Conservation (phyloP, 495 filamentous ascomycete genomes). For the Hypoxylon fuscum region DNA sequence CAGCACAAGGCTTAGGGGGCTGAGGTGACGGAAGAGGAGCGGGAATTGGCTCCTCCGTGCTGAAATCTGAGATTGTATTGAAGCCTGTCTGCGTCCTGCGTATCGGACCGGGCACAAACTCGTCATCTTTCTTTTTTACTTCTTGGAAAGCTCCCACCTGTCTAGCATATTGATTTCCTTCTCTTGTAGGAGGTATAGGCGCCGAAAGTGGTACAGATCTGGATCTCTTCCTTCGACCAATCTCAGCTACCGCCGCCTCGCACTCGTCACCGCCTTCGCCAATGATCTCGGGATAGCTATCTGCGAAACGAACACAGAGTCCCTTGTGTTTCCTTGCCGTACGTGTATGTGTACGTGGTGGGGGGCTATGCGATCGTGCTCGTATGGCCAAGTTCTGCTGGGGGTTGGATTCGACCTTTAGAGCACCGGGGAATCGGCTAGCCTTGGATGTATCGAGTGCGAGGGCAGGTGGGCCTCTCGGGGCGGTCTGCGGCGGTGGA, state of each 20-base stretch:
- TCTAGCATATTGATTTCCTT: conserved; percentile 31
- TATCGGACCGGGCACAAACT: conserved; percentile 49
- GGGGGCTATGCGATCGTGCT: conserved; percentile 46
- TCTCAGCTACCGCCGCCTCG: conserved; percentile 71
- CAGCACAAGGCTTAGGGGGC: conserved; percentile 30
- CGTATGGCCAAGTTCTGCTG: conserved; percentile 45
- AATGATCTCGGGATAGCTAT: conserved; percentile 76
- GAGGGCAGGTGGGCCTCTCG: conserved; percentile 47
- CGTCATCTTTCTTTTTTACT: conserved; percentile 34
- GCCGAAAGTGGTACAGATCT: conserved; percentile 45
- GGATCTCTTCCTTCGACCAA: conserved; percentile 62
- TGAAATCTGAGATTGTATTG: conserved; percentile 40
- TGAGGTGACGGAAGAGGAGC: conserved; percentile 31
- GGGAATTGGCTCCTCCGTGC: conserved; percentile 31
- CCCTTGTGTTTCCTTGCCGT: conserved; percentile 59
- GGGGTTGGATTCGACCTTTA: conserved; percentile 44
- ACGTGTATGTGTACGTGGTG: too few species aligned
- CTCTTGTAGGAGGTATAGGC: conserved; percentile 37
- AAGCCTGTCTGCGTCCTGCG: conserved; percentile 62
- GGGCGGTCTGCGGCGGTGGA: conserved; percentile 37
- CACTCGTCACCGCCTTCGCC: conserved; percentile 89
- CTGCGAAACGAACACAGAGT: conserved; percentile 74
- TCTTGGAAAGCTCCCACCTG: conserved; percentile 34
- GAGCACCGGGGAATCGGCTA: conserved; percentile 55
- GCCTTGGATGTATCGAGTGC: conserved; percentile 57